A percentile compares a stretch with the other conserved stretches of the same genome.
Conservation (phyloP, 2,329 filamentous ascomycete genomes). For the Truncatella angustata region DNA sequence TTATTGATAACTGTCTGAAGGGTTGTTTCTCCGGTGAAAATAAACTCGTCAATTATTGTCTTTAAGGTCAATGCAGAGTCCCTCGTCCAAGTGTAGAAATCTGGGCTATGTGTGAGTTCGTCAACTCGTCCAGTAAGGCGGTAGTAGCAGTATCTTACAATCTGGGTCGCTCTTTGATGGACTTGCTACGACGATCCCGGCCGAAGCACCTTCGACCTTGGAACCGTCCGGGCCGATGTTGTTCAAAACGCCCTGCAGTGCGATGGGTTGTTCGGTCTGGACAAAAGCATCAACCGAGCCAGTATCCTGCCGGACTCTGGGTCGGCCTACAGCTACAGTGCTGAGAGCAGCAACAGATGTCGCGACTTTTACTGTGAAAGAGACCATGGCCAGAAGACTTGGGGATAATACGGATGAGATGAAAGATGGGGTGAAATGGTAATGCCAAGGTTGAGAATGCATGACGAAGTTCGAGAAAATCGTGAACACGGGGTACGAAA, state of each 20-base stretch:
- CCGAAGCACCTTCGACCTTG: constrained; percentile 43
- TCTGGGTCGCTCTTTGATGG: constrained; percentile 51
- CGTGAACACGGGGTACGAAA: not conserved
- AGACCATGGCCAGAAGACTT: not conserved
- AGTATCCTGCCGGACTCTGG: not conserved
- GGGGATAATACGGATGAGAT: not conserved
- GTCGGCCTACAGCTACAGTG: not conserved
- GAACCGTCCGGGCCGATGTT: constrained; percentile 54
- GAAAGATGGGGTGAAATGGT: not conserved
- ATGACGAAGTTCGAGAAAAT: not conserved
- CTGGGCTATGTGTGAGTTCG: constrained; percentile 23
- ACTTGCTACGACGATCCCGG: constrained; percentile 54
- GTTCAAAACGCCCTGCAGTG: constrained; percentile 49
- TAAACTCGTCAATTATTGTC: constrained; percentile 49
- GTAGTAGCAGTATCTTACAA: constrained; percentile 36
- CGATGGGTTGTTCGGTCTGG: constrained; percentile 40
- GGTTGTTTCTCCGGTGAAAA: constrained; percentile 38
- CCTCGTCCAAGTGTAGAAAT: constrained; percentile 58
- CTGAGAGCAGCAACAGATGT: not conserved
- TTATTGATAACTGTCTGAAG: constrained; percentile 47
- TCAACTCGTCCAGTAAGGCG: not conserved
- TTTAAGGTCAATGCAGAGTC: constrained; percentile 55
- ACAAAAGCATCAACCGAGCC: constrained; percentile 32
- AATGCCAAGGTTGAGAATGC: not conserved
- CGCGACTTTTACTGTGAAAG: not conserved